phyloP scores from a whole-genome alignment of 805 yeast genomes.

The Candida tallmaniae region DNA sequence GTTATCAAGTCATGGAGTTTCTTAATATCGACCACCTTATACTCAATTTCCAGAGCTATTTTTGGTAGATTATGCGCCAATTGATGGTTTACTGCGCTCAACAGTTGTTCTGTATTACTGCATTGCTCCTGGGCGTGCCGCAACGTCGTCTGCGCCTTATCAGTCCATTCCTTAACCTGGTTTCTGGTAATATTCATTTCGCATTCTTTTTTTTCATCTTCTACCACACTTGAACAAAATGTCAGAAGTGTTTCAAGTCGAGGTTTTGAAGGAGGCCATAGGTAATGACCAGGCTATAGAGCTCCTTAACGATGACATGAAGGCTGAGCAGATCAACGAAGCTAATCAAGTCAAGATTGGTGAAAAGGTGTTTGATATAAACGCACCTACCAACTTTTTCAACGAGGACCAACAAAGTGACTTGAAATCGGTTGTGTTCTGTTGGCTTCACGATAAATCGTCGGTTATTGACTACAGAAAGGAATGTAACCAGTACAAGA shows the following conservation, averaged over 20 bases:
- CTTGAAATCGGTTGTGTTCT: conserved; percentile 62
- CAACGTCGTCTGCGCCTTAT: conserved; percentile 18
- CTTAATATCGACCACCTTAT: conserved; percentile 15
- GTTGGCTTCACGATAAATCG: conserved; percentile 72
- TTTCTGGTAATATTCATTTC: conserved; percentile 6
- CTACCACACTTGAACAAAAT: no score
- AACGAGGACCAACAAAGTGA: conserved; percentile 46
- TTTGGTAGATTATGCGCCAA: conserved; percentile 22
- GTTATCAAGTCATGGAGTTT: conserved; percentile 5
- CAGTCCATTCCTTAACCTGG: conserved; percentile 22
- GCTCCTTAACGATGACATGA: conserved; percentile 1
- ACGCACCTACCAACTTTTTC: conserved; percentile 50
- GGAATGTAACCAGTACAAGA: conserved; percentile 58
- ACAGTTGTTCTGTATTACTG: conserved; percentile 28
- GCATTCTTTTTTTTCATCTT: no score
- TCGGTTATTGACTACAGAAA: conserved; percentile 78
- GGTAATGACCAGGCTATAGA: conserved; percentile 5
- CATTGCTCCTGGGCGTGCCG: conserved; percentile 27
- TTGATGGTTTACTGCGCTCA: conserved; percentile 20
- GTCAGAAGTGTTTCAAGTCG: conserved; percentile 5
- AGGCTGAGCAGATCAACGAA: conserved; percentile 11
- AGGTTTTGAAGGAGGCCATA: conserved; percentile 8
- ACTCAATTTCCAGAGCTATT: conserved; percentile 13
- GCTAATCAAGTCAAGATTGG: conserved; percentile 35
- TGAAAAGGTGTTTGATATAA: conserved; percentile 27